Base-by-base conservation (phyloP, 768 basidiomycete genomes). In the Phaeotremella fagi region DNA sequence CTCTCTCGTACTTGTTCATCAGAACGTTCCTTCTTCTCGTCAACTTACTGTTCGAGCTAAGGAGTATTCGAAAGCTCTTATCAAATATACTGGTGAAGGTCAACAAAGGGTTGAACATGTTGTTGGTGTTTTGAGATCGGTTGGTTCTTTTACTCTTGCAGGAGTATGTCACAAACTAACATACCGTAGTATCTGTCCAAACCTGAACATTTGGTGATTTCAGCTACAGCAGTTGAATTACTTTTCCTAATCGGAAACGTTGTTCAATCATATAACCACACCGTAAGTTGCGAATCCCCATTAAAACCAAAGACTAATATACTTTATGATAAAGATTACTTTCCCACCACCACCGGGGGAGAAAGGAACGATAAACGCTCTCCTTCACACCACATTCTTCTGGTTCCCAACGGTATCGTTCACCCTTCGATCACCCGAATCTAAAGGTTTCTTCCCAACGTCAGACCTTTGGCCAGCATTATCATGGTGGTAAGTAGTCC, bases 241-340 rank as follows among this genome's bases (percentile, higher is more conserved):
- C 12, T 62, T 2, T 57, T 63, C 49, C 67, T 73, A 42, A 52
- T 73, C 16, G 18, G 45, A 18, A 57, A 62, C 50, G 57, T 71
- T 26, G 31, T 64, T 12, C 72, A 71, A 43, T 70, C 52, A 29
- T 64, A 68, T 48, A 52, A 66, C 41, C 66, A 68, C 56, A 66
- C 67, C n/a, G 55, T 57, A 24, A 47, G 55, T 44, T 16, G 7
- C 16, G 31, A 33, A 7, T 16, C 9, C 16, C 31, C 16, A 33
- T n/a, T n/a, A n/a, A n/a, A n/a, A n/a, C n/a, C n/a, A n/a, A n/a
- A n/a, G n/a, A n/a, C n/a, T n/a, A n/a, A n/a, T n/a, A 1, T 16
- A 33, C n/a, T 6, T 41, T n/a, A 7, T 23, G 24, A 16, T 15
- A 2, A 11, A 36, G 47, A 45, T 65, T 48, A 65, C 57, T 48